A percentile compares a stretch with the other conserved stretches of the same genome.
These are phyloP conservation scores for Stereocaulon alpinum DNA, from an alignment of 495 filamentous ascomycete genomes.

Conservation along the genomic window DNA sequence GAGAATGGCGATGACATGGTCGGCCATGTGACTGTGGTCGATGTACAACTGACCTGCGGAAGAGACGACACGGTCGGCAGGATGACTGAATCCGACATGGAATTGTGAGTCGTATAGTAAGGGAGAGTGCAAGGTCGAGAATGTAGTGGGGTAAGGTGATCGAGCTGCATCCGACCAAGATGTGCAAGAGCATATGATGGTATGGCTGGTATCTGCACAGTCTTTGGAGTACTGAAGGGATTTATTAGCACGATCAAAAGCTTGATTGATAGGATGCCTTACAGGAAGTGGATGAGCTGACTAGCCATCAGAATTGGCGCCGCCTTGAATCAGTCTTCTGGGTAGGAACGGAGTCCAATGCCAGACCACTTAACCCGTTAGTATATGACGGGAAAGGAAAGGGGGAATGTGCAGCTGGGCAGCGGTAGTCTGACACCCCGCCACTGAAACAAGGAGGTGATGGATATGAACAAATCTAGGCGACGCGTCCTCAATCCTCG, in stretches of 20 bases:
- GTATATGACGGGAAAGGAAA: not conserved
- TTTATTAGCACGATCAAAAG: not conserved
- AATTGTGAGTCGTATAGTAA: not conserved
- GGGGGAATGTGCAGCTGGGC: conserved; percentile 3
- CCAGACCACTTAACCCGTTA: conserved; percentile 7
- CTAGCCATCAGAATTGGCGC: not conserved
- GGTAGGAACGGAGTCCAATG: not conserved
- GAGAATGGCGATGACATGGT: too few species aligned
- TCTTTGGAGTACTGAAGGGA: too few species aligned
- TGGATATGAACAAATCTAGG: not conserved
- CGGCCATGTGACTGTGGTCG: too few species aligned
- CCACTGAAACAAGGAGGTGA: conserved; percentile 10
- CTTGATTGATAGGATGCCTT: not conserved
- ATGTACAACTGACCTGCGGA: too few species aligned
- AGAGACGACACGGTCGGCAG: too few species aligned
- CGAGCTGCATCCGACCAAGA: not conserved
- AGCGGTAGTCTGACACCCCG: conserved; percentile 5
- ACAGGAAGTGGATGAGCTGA: not conserved
- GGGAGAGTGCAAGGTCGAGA: not conserved
- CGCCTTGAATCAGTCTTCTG: conserved; percentile 12
- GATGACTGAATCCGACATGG: too few species aligned
- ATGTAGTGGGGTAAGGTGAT: not conserved
- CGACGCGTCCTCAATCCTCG: not conserved
- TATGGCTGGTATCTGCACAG: not conserved
- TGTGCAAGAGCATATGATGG: not conserved